Conservation (phyloP, 768 basidiomycete genomes). For the Naganishia randhawae region DNA sequence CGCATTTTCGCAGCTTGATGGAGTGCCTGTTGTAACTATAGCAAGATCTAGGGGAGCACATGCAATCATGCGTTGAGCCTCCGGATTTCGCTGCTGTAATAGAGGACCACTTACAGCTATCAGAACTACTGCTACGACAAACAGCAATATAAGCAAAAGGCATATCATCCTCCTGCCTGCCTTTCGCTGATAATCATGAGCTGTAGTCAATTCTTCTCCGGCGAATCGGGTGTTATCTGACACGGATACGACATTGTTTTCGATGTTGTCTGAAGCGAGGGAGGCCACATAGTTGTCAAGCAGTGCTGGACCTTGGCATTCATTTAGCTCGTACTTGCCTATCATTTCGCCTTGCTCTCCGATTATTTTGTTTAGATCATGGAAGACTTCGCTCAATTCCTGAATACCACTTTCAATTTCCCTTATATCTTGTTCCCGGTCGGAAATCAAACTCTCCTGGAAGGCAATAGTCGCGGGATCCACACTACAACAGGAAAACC, state of each 20-base stretch:
- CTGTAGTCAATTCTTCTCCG: conserved; percentile 78
- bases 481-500: background rate
- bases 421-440: conserved; percentile 88
- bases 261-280: conserved; percentile 73
- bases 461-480: conserved; percentile 68
- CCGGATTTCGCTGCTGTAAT: background rate
- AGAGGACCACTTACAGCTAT: conserved; percentile 67
- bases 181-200: conserved; percentile 88
- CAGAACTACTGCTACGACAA: conserved; percentile 83
- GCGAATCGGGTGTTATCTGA: conserved; percentile 76
- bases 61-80: background rate
- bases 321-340: conserved; percentile 57
- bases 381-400: conserved; percentile 92
- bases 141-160: conserved; percentile 76
- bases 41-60: background rate
- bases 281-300: background rate
- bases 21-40: background rate
- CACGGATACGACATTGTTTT: conserved; percentile 83
- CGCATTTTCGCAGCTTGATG: background rate
- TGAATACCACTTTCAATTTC: conserved; percentile 97
- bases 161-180: conserved; percentile 87
- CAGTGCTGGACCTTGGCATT: background rate
- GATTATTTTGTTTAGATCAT: conserved; percentile 89
- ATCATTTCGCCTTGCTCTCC: conserved; percentile 91
- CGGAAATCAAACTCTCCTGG: conserved; percentile 89